phyloP scores from a whole-genome alignment of 2,329 filamentous ascomycete species.

The Corniculantispora saksenae region DNA sequence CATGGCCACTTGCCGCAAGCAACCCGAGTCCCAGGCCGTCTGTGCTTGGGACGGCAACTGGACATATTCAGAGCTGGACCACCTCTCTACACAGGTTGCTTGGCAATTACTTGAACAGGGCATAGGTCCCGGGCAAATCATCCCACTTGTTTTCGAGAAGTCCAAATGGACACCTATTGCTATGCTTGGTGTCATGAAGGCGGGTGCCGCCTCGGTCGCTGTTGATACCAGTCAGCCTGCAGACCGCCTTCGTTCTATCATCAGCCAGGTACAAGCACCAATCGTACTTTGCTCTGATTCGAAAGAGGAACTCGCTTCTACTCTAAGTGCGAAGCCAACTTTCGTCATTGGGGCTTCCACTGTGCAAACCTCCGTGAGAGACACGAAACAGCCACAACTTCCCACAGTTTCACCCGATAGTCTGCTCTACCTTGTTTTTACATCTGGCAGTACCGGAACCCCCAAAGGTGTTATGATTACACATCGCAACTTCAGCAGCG shows the following conservation, averaged over 20 bases:
- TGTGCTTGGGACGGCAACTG: conserved; percentile 16
- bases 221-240: background rate
- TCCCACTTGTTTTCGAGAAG: conserved; percentile 16
- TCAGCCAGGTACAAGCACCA: background rate
- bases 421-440: conserved; percentile 47
- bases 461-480: conserved; percentile 41
- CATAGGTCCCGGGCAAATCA: background rate
- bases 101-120: conserved; percentile 7
- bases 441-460: conserved; percentile 52
- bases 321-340: conserved; percentile 33
- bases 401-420: background rate
- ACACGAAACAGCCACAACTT: conserved; percentile 3
- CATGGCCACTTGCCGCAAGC: background rate
- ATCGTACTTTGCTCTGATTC: conserved; percentile 19
- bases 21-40: background rate
- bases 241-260: conserved; percentile 8
- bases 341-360: conserved; percentile 26
- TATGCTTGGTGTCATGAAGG: conserved; percentile 17
- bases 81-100: conserved; percentile 13
- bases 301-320: conserved; percentile 7
- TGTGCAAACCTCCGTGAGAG: background rate
- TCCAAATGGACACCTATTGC: conserved; percentile 21
- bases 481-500: conserved; percentile 22
- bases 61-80: conserved; percentile 22
- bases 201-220: conserved; percentile 23